These are phyloP conservation scores for Backusella liffmaniae DNA, from an alignment of 192 early-diverging fungal genomes.

Conservation along the genomic window DNA sequence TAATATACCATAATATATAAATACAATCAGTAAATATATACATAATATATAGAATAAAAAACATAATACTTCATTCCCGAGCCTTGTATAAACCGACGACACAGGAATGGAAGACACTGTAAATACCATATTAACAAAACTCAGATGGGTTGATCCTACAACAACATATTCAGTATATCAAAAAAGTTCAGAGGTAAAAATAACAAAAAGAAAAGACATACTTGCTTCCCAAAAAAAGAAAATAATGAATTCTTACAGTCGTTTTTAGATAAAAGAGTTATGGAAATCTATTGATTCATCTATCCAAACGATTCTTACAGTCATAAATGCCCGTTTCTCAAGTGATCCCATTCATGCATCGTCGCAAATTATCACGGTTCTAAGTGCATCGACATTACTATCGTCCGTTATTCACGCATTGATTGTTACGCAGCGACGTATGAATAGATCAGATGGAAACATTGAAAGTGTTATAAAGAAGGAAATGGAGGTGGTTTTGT, in stretches of 20 bases:
- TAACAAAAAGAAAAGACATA: neutral
- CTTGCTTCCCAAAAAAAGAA: neutral
- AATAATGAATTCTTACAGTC: neutral
- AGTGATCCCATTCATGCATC: neutral
- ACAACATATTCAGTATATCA: conserved; percentile 4
- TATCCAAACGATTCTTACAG: conserved; percentile 6
- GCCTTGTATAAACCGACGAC: no score
- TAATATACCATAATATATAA: no score
- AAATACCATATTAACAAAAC: conserved; percentile 5
- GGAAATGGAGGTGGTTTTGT: neutral
- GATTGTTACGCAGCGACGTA: neutral
- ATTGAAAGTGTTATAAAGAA: conserved; percentile 8
- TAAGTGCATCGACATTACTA: conserved; percentile 16
- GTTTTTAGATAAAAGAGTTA: conserved; percentile 8
- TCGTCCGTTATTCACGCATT: conserved; percentile 10
- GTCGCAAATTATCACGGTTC: conserved; percentile 5
- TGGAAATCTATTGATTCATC: conserved; percentile 14
- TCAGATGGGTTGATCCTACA: conserved; percentile 2
- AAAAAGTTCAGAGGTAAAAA: neutral
- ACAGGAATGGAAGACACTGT: conserved; percentile 2
- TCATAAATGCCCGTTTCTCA: neutral
- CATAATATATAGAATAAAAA: no score
- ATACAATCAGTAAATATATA: no score
- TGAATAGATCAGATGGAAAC: neutral
- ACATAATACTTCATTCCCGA: no score